Base-by-base conservation (phyloP, 2,329 filamentous ascomycete species). In the Verticillium klebahnii region DNA sequence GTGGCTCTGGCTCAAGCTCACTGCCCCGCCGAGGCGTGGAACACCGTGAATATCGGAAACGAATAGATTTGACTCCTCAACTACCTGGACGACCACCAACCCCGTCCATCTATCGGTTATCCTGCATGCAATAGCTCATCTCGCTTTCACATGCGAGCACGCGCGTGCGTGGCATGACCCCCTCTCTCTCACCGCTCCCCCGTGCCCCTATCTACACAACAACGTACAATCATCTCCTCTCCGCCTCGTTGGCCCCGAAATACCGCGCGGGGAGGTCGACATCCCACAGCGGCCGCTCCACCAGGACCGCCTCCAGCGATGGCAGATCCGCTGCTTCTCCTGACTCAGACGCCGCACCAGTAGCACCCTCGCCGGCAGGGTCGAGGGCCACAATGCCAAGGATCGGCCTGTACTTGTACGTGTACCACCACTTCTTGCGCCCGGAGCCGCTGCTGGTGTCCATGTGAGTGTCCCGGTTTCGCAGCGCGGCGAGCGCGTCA, bases 361-460 rank as follows among this genome's bases (percentile, higher is more conserved):
- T 45, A 7, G 15, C 61, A 32, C 23, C 40, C 31, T 39, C 39
- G 5, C 52, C 29, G 19, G 31, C 29, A 39, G 60, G 57, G 39
- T 59, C 45, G 65, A 83, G 74, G 54, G 80, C 78, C 39, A 86
- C 82, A 40, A 88, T 77, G 60, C 93, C 95, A 64, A 99, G 80
- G 68, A 99, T 93, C n/a, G 93, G 91, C 62, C 93, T 85, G 76
- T 98, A 99, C 75, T 96, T 96, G 81, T 90, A 93, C 5, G 93
- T 96, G 72, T 89, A 86, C 92, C 93, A 98, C 77, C 79, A 84
- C 64, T 74, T 77, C 64, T 69, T 69, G 64, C 69, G 69, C 61
- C 67, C 69, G 56, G 66, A 59, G 57, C 61, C 61, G 36, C 62
- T 65, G 56, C 69, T 68, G 31, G 57, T 57, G 58, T 63, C 61